Conservation (phyloP, 1,284 basidiomycete genomes). For the Fereydounia khargensis region DNA sequence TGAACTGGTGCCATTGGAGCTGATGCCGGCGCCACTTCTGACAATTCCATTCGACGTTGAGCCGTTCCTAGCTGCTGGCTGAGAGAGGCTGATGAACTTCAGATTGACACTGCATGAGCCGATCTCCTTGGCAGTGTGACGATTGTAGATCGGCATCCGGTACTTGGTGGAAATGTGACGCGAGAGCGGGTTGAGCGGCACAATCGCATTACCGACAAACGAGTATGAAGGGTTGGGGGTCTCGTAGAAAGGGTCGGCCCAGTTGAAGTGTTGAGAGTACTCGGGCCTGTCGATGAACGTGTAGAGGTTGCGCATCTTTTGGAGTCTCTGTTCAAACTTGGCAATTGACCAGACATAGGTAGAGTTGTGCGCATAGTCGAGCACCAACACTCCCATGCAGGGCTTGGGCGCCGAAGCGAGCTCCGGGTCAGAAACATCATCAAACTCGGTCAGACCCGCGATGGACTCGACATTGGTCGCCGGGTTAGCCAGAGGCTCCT, state of each 20-base stretch:
- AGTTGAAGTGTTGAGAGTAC: conserved; percentile 74
- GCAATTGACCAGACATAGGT: conserved; percentile 73
- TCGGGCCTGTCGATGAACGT: conserved; percentile 89
- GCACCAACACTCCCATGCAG: conserved; percentile 81
- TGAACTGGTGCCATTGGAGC: conserved; percentile 6
- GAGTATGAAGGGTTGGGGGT: conserved; percentile 61
- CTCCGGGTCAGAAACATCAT: conserved; percentile 63
- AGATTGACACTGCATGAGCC: conserved; percentile 35
- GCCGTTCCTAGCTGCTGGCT: conserved; percentile 6
- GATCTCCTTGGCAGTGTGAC: conserved; percentile 23
- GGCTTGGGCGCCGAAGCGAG: conserved; percentile 60
- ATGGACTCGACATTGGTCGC: conserved; percentile 76
- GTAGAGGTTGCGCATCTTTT: conserved; percentile 89
- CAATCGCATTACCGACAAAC: conserved; percentile 78
- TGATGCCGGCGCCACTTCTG: not conserved
- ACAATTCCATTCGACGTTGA: conserved; percentile 58
- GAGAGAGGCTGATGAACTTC: conserved; percentile 43
- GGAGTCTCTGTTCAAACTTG: conserved; percentile 80
- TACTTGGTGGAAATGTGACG: conserved; percentile 61
- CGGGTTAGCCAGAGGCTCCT: conserved; percentile 75
- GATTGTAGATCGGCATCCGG: conserved; percentile 26
- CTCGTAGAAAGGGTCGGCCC: conserved; percentile 82
- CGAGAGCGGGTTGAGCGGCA: conserved; percentile 78
- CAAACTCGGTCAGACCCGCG: conserved; percentile 81
- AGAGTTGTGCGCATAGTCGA: conserved; percentile 58